These are phyloP conservation scores for Phytophthora europaea DNA, from an alignment of 352 stramenopile species.

Conservation along the genomic window DNA sequence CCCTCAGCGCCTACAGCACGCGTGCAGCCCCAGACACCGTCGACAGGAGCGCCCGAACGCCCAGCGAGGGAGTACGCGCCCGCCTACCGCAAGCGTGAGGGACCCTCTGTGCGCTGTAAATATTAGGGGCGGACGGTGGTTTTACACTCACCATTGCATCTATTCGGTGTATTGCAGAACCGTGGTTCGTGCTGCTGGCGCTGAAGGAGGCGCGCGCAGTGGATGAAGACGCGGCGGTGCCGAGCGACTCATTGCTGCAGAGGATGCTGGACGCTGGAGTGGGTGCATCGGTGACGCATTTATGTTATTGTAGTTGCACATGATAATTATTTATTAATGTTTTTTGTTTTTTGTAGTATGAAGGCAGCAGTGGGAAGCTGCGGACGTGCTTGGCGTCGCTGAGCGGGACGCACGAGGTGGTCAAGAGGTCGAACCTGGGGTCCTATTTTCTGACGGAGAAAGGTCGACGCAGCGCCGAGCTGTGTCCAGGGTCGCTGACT, in stretches of 20 bases:
- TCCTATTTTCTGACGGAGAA: slow-evolving; percentile 68
- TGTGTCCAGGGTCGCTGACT: slow-evolving; percentile 52
- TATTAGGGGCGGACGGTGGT: not conserved
- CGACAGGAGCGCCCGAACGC: not conserved
- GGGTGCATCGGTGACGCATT: not conserved
- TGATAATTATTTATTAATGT: not conserved
- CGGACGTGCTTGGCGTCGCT: slow-evolving; percentile 66
- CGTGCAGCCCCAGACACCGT: not conserved
- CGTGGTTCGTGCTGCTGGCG: slow-evolving; percentile 78
- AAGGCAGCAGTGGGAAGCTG: slow-evolving; percentile 58
- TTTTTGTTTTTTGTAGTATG: slow-evolving; percentile 52
- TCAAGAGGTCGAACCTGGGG: slow-evolving; percentile 52
- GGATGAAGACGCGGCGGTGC: slow-evolving; percentile 44
- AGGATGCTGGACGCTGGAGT: slow-evolving; percentile 67
- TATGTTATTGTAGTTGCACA: not conserved
- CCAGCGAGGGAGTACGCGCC: slow-evolving; percentile 54
- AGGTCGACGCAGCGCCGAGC: slow-evolving; percentile 53
- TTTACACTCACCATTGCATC: no score
- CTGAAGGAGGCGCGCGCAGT: slow-evolving; percentile 55
- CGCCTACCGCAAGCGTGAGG: slow-evolving; percentile 69
- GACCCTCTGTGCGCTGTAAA: not conserved
- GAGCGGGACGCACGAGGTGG: slow-evolving; percentile 66
- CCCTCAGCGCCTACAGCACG: not conserved
- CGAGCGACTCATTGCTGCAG: slow-evolving; percentile 50
- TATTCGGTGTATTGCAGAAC: slow-evolving; percentile 49